phyloP scores from a whole-genome alignment of 225 moss, liverwort and hornwort species.

The Rhytidiadelphus loreus region DNA sequence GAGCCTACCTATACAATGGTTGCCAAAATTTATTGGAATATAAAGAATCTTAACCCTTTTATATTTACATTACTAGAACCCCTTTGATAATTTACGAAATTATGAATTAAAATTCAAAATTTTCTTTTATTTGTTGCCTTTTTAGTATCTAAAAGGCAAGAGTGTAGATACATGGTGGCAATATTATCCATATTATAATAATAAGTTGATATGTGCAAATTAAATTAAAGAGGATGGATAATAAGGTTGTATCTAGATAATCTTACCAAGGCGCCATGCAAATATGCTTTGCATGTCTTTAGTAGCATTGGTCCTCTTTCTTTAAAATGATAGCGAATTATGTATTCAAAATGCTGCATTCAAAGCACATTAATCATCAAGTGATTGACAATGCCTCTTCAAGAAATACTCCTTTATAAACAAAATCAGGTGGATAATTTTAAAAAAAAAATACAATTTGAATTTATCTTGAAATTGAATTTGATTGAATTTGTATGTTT shows the following conservation, averaged over 20 bases:
- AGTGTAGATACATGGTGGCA: no score
- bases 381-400: no score
- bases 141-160: no score
- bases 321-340: slow-evolving; percentile 49
- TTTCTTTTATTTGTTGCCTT: no score
- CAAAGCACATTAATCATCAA: background rate
- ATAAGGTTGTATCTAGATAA: background rate
- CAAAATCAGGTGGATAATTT: background rate
- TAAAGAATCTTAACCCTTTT: background rate
- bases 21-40: background rate
- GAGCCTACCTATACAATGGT: slow-evolving; percentile 8
- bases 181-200: background rate
- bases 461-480: background rate
- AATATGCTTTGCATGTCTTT: slow-evolving; percentile 43
- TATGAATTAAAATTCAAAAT: background rate
- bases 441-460: background rate
- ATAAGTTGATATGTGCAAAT: background rate
- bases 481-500: background rate
- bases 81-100: background rate
- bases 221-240: background rate
- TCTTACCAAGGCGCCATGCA: slow-evolving; percentile 49
- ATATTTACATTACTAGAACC: background rate
- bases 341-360: slow-evolving; percentile 53
- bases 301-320: slow-evolving; percentile 32
- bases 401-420: background rate